Evolutionary conservation across 2,329 filamentous ascomycete genomes (phyloP), one percentile per base, ranked within the genome.

Genomic region (Epicoccum nigrum): DNA sequence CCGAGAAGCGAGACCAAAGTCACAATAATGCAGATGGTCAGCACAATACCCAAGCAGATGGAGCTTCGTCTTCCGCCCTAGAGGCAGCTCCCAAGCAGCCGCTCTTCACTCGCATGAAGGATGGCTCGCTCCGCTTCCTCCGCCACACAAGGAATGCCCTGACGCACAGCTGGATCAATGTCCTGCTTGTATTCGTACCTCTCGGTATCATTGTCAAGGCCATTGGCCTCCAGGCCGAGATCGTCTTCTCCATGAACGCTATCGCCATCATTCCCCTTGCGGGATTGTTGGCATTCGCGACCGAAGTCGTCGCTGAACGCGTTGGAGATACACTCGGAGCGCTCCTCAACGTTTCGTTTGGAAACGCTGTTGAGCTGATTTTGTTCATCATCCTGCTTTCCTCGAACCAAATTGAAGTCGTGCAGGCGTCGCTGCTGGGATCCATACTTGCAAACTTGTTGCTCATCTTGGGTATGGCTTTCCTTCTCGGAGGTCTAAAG

Each of bases 381-480:
- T 75, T 81, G 59, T 81, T 80, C 63, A 72, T 71, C 46, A 73
- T 76, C 55, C 37, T 67, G 55, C 71, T 77, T 45, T 72, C 63
- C 19, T 54, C 86, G 81, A 80, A 90, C 73, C 85, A 96, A 77
- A 94, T 96, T 55, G 86, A 89, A 54, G 93, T 96, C 61, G 92
- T 96, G 19, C 92, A 96, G 74, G 91, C 92, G 12, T 95, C 92
- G 0, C 78, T 96, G 42, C 81, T 97, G 23, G 92, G 92, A 33
- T 96, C 91, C 1, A 96, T 97, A 63, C 77, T 97, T 59, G 88
- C 92, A 58, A 96, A 96, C 68, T 76, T 96, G 48, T 80, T 97
- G 19, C 82, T 96, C 54, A 96, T 96, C 67, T 77, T 97, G 62
- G 92, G 92, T 66, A 96, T 96, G 91, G 86, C 87, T 50, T 96